Conservation (phyloP, 2,329 filamentous ascomycete species). For the Penicillium italicum region DNA sequence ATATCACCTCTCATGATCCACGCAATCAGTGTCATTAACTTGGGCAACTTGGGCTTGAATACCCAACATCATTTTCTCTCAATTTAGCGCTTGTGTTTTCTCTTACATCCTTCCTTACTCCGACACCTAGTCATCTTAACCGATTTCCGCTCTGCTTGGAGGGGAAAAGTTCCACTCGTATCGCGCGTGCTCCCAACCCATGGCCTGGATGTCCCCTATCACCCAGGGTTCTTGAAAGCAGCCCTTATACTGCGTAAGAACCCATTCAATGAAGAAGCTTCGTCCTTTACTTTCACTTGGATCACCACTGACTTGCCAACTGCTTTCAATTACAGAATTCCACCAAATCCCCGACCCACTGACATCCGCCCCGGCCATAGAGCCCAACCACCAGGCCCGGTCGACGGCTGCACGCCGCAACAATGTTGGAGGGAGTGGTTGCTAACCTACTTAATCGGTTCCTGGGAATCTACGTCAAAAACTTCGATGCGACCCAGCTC, state of each 20-base stretch:
- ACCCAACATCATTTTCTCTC: constrained; percentile 18
- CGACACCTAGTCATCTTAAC: not conserved
- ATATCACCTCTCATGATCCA: constrained; percentile 16
- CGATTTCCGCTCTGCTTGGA: constrained; percentile 14
- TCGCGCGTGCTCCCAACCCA: constrained; percentile 27
- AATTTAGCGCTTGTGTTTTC: constrained; percentile 8
- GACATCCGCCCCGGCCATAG: constrained; percentile 15
- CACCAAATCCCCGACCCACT: constrained; percentile 11
- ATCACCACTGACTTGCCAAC: constrained; percentile 9
- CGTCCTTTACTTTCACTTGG: not conserved
- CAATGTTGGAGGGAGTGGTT: constrained; percentile 95
- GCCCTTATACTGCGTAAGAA: constrained; percentile 6
- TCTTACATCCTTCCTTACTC: not conserved
- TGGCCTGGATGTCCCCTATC: constrained; percentile 23
- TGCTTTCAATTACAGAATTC: constrained; percentile 10
- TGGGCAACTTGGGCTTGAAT: constrained; percentile 24
- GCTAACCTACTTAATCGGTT: constrained; percentile 98
- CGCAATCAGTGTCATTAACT: constrained; percentile 24
- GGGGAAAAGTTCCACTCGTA: constrained; percentile 23
- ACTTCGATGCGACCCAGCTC: constrained; percentile 95
- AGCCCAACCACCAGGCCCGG: constrained; percentile 57
- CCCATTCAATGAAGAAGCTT: not conserved
- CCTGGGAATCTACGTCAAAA: constrained; percentile 99
- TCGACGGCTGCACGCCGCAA: constrained; percentile 62
- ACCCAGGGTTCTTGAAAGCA: constrained; percentile 24